phyloP scores from a whole-genome alignment of 1,284 basidiomycete genomes.

The Cutaneotrichosporon sp. region DNA sequence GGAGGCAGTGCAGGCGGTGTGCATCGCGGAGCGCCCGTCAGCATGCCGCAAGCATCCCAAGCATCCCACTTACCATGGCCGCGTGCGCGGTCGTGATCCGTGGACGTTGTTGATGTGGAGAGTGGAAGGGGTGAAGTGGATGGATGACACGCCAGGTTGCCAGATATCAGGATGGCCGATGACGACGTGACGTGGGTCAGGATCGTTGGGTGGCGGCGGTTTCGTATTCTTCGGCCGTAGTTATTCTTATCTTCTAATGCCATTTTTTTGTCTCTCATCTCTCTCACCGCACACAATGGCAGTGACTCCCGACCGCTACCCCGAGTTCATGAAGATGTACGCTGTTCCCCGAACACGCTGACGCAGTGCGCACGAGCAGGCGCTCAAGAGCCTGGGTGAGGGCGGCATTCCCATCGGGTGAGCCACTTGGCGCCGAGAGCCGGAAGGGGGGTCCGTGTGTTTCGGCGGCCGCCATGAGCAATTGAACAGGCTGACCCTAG shows the following conservation, averaged over 20 bases:
- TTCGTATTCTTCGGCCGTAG: background rate
- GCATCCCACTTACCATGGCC: constrained; percentile 12
- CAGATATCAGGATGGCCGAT: no score
- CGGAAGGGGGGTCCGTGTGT: background rate
- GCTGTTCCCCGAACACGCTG: background rate
- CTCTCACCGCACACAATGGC: constrained; percentile 1
- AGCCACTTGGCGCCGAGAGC: background rate
- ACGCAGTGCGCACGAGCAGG: constrained; percentile 36
- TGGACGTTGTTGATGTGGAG: background rate
- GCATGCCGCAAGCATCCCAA: background rate
- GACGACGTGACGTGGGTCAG: background rate
- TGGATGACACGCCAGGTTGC: background rate
- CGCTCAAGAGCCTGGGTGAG: constrained; percentile 30
- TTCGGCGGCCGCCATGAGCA: background rate
- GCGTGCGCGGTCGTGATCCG: background rate
- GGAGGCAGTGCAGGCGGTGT: constrained; percentile 1
- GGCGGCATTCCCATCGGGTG: constrained; percentile 48
- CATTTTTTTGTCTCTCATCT: background rate
- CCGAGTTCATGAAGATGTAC: constrained; percentile 33
- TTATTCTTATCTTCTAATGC: background rate
- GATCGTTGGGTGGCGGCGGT: background rate
- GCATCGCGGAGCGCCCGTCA: background rate
- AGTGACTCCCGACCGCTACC: constrained; percentile 31
- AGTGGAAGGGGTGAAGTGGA: background rate
- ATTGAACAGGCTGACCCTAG: constrained; percentile 18